Base-by-base conservation (phyloP, 2,329 filamentous ascomycete genomes). In the Talaromyces sp. region DNA sequence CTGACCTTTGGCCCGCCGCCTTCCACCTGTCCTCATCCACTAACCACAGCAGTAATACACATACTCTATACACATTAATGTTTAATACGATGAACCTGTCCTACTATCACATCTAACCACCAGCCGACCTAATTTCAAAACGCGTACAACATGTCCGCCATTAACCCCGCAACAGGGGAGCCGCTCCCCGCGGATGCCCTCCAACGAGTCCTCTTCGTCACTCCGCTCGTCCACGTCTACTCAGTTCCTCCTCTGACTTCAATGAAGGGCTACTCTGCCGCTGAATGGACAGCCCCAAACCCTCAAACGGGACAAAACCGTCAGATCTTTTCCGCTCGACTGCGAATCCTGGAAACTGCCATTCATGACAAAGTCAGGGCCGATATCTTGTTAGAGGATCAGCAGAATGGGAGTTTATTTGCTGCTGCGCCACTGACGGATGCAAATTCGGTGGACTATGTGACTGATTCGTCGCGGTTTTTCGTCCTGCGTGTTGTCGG, bases 401-500 rank as follows among this genome's bases (percentile, higher is more conserved):
- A 88, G 3, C 82, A 83, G 27, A 87, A 82, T 0, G 91, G 90
- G 33, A 86, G 91, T 71, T 83, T 96, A 25, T 96, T 96, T 77
- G 92, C 92, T 54, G 92, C 91, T 0, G 90, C 90, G 0, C 92
- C 93, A 0, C 96, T 96, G 78, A 88, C 86, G 0, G 79, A 83
- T 27, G 75, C 83, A 2, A 82, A 82, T 19, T 86, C 85, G 7
- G 90, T 97, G 56, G 91, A 95, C 79, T 86, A 91, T 69, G 90
- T 91, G 22, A 81, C 90, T 25, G 92, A 96, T 75, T 91, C 88
- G 73, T 89, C 86, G 67, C 86, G 92, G 39, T 96, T 96, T 83
- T 96, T 96, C 74, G 92, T 92, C 6, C 75, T 96, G 41, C 84
- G 90, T 15, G 92, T 96, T 1, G 87, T 91, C 66, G 91, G 93